These are phyloP conservation scores for Fraxinus latifolia DNA, from an alignment of 305 asterid species.

Conservation along the genomic window DNA sequence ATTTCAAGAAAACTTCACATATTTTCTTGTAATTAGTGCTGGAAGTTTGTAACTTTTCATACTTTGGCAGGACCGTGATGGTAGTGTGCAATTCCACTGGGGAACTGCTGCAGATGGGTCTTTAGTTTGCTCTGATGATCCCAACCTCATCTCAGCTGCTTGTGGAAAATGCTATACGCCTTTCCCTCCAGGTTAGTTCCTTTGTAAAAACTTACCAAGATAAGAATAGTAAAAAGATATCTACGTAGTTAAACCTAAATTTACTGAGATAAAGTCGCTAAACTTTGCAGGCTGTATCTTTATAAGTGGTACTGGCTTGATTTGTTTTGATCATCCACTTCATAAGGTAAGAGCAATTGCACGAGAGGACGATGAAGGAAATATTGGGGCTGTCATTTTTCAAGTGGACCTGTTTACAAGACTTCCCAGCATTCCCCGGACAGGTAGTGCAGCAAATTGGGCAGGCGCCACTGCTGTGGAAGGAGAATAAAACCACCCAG, in stretches of 20 bases:
- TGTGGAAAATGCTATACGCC: conserved; percentile 59
- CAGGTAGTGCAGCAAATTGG: conserved; percentile 53
- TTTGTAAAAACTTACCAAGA: background rate
- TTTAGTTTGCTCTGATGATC: conserved; percentile 63
- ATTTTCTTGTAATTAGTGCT: background rate
- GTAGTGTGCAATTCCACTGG: conserved; percentile 63
- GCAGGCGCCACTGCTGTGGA: conserved; percentile 22
- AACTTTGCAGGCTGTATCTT: conserved; percentile 58
- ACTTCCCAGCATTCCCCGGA: conserved; percentile 55
- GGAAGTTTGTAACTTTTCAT: background rate
- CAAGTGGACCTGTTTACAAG: conserved; percentile 58
- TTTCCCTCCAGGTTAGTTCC: conserved; percentile 58
- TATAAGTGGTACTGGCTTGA: conserved; percentile 44
- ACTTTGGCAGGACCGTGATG: conserved; percentile 59
- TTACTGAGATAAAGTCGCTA: background rate
- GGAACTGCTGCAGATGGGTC: conserved; percentile 66
- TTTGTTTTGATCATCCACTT: conserved; percentile 60
- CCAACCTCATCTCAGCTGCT: conserved; percentile 43
- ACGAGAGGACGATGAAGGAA: conserved; percentile 51
- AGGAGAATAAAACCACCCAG: background rate
- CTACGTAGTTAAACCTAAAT: background rate
- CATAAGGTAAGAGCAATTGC: conserved; percentile 47
- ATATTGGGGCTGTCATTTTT: conserved; percentile 36
- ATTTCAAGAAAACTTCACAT: background rate
- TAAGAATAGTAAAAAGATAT: background rate